These are phyloP conservation scores for Cladosporium velox DNA, from an alignment of 2,329 filamentous ascomycete species.

Conservation along the genomic window DNA sequence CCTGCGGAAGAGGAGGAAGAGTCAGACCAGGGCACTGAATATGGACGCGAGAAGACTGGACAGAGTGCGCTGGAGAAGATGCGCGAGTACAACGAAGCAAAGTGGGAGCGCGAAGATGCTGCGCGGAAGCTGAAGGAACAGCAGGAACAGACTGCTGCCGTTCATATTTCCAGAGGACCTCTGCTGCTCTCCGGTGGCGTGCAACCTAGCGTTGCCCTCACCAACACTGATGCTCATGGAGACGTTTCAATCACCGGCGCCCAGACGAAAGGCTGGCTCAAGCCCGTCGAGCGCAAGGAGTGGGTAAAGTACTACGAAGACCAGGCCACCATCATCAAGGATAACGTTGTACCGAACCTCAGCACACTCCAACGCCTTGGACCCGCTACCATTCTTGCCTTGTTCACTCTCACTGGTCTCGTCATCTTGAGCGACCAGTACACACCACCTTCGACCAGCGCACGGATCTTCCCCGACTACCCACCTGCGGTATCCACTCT, in stretches of 20 bases:
- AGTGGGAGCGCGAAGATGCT: constrained; percentile 32
- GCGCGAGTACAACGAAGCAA: constrained; percentile 34
- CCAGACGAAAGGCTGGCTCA: constrained; percentile 32
- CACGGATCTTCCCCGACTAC: constrained; percentile 61
- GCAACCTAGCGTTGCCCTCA: constrained; percentile 27
- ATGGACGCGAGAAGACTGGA: constrained; percentile 32
- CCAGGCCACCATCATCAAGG: constrained; percentile 38
- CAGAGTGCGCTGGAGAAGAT: constrained; percentile 33
- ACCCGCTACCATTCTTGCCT: constrained; percentile 45
- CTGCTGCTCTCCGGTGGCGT: constrained; percentile 36
- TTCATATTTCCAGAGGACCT: constrained; percentile 31
- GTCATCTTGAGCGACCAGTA: constrained; percentile 51
- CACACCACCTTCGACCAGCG: constrained; percentile 50
- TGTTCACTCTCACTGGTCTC: constrained; percentile 42
- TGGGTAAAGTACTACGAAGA: constrained; percentile 43
- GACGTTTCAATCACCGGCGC: constrained; percentile 30
- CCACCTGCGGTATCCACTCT: constrained; percentile 66
- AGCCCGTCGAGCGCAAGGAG: constrained; percentile 34
- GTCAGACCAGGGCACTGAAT: constrained; percentile 30
- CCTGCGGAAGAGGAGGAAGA: constrained; percentile 26
- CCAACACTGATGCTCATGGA: constrained; percentile 4
- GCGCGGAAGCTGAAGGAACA: constrained; percentile 25
- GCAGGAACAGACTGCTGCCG: constrained; percentile 26
- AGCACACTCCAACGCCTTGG: constrained; percentile 45
- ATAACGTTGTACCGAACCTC: constrained; percentile 36